Percentiles rank a stretch among this genome's conserved stretches.
These are phyloP conservation scores for Knufia petricola DNA, from an alignment of 2,329 filamentous ascomycete genomes.

Conservation along the genomic window DNA sequence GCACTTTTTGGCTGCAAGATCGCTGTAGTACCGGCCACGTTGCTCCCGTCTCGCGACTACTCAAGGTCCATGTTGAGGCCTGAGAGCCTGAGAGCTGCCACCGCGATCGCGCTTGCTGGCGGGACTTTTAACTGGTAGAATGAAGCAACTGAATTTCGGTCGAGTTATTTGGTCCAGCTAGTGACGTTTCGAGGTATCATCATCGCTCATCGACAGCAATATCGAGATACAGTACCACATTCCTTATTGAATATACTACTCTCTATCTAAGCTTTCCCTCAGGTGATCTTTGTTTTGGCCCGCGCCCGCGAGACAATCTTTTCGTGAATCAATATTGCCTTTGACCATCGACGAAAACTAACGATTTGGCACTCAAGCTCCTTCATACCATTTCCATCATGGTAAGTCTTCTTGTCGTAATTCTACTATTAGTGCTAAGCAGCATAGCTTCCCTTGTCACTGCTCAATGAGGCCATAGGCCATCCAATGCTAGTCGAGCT, in stretches of 20 bases:
- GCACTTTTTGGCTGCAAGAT: too few species aligned
- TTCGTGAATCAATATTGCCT: not conserved
- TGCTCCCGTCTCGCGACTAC: too few species aligned
- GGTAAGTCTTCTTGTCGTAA: not conserved
- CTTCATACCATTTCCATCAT: not conserved
- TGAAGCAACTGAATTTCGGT: not conserved
- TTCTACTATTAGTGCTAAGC: not conserved
- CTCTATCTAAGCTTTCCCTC: too few species aligned
- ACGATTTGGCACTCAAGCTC: not conserved
- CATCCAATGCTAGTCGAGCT: constrained; percentile 96
- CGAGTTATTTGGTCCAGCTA: too few species aligned
- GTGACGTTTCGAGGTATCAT: not conserved
- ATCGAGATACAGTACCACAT: too few species aligned
- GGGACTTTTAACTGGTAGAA: too few species aligned
- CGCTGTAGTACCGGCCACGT: too few species aligned
- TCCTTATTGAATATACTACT: too few species aligned
- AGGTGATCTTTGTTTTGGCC: too few species aligned
- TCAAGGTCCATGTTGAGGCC: too few species aligned
- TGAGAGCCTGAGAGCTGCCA: too few species aligned
- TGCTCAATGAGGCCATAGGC: constrained; percentile 91
- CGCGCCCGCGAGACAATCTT: not conserved
- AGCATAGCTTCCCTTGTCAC: constrained; percentile 55
- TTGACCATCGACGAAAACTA: not conserved
- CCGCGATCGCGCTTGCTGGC: too few species aligned
- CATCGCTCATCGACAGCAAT: not conserved